Conservation (phyloP, 2,329 filamentous ascomycete species). For the Aureobasidium melanogenum region DNA sequence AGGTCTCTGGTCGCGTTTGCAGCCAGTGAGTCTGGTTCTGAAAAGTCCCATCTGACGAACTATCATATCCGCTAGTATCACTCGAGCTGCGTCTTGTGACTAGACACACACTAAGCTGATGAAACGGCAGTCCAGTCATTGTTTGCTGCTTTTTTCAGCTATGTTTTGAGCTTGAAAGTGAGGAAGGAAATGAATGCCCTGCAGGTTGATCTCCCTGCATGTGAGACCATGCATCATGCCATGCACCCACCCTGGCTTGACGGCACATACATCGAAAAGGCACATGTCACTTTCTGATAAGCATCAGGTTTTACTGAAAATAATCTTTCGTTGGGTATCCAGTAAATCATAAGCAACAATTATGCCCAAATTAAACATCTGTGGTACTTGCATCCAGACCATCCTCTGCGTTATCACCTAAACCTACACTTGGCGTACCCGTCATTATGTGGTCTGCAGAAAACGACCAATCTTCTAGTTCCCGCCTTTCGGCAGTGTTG, state of each 20-base stretch:
- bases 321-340: background rate
- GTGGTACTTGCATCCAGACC: constrained; percentile 12
- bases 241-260: background rate
- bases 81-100: background rate
- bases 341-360: background rate
- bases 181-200: background rate
- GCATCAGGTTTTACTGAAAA: too few relatives aligned
- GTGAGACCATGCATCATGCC: background rate
- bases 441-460: constrained; percentile 12
- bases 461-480: constrained; percentile 16
- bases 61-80: background rate
- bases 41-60: too few relatives aligned
- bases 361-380: constrained; percentile 4
- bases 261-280: background rate
- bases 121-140: background rate
- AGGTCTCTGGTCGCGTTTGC: background rate
- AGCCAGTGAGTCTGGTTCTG: background rate
- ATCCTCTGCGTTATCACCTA: background rate
- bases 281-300: background rate
- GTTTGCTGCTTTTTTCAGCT: background rate
- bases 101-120: background rate
- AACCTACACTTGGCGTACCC: constrained; percentile 13
- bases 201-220: background rate
- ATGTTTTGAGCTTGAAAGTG: background rate
- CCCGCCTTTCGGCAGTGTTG: constrained; percentile 8